Base-by-base conservation (phyloP, 1,284 basidiomycete species). In the Puccinia coronata region DNA sequence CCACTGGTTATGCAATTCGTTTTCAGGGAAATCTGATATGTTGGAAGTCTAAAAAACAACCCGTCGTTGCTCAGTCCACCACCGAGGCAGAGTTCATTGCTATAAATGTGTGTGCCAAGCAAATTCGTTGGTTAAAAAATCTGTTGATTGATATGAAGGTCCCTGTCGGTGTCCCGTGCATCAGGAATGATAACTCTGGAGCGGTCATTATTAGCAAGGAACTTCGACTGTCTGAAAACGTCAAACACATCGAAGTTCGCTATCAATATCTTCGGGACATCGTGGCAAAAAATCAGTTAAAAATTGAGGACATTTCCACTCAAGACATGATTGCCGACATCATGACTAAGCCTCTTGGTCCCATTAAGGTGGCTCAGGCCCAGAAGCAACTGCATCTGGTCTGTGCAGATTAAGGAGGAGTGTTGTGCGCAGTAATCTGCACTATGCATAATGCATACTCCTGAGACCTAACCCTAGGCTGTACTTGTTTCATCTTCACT, bases 241-340 rank as follows among this genome's bases (percentile, higher is more conserved):
- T n/a, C 3, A 41, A 67, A 47, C 65, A 67, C 16, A 67, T 67
- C 39, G n/a, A 67, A 25, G 47, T 67, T 25, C 39, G 43, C 1
- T 67, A 43, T n/a, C 65, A 67, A 25, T 67, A 67, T 67, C 20
- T 67, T 2, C 36, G 43, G 18, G 65, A 67, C n/a, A n/a, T 67
- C n/a, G 43, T 67, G 8, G 43, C 36, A n/a, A 67, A 67, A 34
- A 43, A 67, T 25, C 43, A 43, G 31, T 12, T 67, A 2, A 5
- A 41, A 12, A n/a, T 67, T 5, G n/a, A 8, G 18, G 39, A 67
- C 39, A 67, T 67, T 25, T 67, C 65, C 1, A 43, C 65, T 41
- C 14, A 41, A 18, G 65, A 67, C 23, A 67, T 43, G 36, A 41
- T 67, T 41, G 65, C 65, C 12, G 65, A 67, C 20, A 67, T 67